phyloP scores from a whole-genome alignment of 2,329 filamentous ascomycete species.

The Colletotrichum simmondsii region DNA sequence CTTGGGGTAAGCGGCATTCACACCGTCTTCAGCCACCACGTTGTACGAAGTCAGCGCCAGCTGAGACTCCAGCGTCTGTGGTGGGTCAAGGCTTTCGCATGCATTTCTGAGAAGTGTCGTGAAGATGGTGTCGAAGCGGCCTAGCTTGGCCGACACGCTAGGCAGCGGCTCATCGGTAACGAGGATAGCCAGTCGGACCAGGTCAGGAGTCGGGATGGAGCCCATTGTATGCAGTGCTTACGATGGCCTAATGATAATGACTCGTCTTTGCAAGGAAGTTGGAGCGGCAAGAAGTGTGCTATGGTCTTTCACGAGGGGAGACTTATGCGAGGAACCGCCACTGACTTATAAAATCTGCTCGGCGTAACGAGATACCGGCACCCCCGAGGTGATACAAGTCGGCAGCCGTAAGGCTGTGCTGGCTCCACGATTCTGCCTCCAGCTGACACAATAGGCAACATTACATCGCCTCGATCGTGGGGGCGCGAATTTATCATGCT shows the following conservation, averaged over 20 bases:
- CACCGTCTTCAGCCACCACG: not conserved
- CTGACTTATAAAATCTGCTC: not conserved
- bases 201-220: not conserved
- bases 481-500: not conserved
- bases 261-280: not conserved
- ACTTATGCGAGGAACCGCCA: not conserved
- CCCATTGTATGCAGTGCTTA: not conserved
- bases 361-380: not conserved
- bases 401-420: not conserved
- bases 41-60: not conserved
- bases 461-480: not conserved
- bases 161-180: not conserved
- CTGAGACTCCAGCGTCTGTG: rapidly evolving
- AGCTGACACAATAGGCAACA: not conserved
- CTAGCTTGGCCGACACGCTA: not conserved
- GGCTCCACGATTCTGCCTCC: not conserved
- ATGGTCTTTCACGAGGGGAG: not conserved
- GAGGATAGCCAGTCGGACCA: not conserved
- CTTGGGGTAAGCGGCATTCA: not conserved
- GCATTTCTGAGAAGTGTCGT: not conserved
- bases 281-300: not conserved
- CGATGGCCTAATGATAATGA: not conserved
- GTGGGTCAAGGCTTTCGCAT: not conserved
- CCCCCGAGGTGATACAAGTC: too few species aligned
- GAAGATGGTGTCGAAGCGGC: not conserved